These are phyloP conservation scores for Monosporascus cannonballus DNA, from an alignment of 2,329 filamentous ascomycete genomes.

Conservation along the genomic window DNA sequence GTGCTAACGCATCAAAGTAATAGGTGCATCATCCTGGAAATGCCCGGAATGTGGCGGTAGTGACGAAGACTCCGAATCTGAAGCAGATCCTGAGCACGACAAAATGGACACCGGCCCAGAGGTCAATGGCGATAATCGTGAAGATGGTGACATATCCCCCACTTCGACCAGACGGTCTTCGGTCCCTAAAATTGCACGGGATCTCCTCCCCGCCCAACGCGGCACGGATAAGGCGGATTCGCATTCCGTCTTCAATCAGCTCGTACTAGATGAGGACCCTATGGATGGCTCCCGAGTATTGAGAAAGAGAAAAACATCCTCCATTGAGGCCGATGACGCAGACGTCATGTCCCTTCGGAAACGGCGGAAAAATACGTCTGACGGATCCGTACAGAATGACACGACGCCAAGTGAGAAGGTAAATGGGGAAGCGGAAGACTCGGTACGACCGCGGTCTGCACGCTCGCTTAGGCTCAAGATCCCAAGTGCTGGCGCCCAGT, in stretches of 20 bases:
- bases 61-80: slow-evolving; percentile 25
- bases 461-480: slow-evolving; percentile 54
- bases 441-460: slow-evolving; percentile 37
- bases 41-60: slow-evolving; percentile 41
- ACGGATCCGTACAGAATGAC: slow-evolving; percentile 31
- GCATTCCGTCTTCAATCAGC: slow-evolving; percentile 70
- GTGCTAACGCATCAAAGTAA: slow-evolving; percentile 1
- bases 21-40: slow-evolving; percentile 42
- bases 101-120: slow-evolving; percentile 20
- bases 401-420: slow-evolving; percentile 29
- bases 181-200: slow-evolving; percentile 61
- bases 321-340: slow-evolving; percentile 55
- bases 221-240: slow-evolving; percentile 61
- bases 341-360: slow-evolving; percentile 46
- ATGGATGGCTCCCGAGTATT: slow-evolving; percentile 72
- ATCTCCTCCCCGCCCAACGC: slow-evolving; percentile 64
- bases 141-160: slow-evolving; percentile 30
- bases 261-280: slow-evolving; percentile 65
- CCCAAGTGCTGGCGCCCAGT: slow-evolving; percentile 30
- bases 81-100: slow-evolving; percentile 19
- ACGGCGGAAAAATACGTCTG: slow-evolving; percentile 42
- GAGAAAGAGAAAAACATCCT: slow-evolving; percentile 79
- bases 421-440: slow-evolving; percentile 26
- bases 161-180: slow-evolving; percentile 45
- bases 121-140: slow-evolving; percentile 26